Base-by-base conservation (phyloP, 805 yeast genomes). In the Kregervanrija pseudodelftensis region DNA sequence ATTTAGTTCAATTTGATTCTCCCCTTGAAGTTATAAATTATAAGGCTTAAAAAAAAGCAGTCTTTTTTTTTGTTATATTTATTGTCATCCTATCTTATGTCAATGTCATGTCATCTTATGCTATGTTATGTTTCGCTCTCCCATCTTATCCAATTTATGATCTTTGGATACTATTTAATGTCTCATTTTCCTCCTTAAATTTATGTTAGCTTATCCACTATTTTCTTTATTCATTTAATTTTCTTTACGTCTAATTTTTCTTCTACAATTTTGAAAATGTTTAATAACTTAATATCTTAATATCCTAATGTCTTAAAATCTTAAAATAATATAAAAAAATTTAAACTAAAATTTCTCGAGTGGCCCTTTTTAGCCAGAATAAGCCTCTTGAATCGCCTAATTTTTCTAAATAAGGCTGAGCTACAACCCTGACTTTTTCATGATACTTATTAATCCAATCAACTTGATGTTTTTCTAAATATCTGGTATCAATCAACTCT, bases 321-420 rank as follows among this genome's bases (percentile, higher is more conserved):
- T 17, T 17, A 17, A 17, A 4, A 17, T 17, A 17, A 22, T 34
- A 13, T 11, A 34, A 34, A 13, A 34, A 11, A 13, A 13, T 9
- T 12, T 4, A 34, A 10, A 13, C 14, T 34, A 5, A 12, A 16
- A 43, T 11, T 34, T 43, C 39, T 39, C 55, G 57, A 4, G 88
- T 80, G 63, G 88, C 95, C 49, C 74, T 74, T 52, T 74, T 62
- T 40, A 91, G 68, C 95, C 96, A 91, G 36, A 69, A 69, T 51
- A 71, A 71, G 0, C 90, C 83, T 16, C 76, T 61, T n/a, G 70
- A 68, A 46, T 80, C 83, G 4, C 75, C 73, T 57, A 72, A 53
- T 38, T 73, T 78, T 48, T 76, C 74, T 44, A 87, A 59, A 51
- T 69, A 66, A 11, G 67, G 75, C 36, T 65, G 66, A 37, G 85